Base-by-base conservation (phyloP, 108 stramenopile species). In the Fistulifera solaris region DNA sequence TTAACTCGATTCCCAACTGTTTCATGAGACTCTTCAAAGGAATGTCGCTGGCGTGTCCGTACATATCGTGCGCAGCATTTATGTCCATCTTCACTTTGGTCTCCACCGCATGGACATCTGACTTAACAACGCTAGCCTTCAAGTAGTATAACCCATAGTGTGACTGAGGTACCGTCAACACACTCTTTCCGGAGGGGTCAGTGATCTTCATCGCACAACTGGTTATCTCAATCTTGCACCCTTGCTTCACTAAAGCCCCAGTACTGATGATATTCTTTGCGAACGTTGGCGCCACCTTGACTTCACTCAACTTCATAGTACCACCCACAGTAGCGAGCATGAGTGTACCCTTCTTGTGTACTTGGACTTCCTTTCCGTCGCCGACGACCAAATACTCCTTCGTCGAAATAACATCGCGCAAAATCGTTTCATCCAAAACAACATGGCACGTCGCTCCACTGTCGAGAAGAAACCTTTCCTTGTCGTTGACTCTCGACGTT, bases 371-470 rank as follows among this genome's bases (percentile, higher is more conserved):
- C 31, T 35, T 35, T 35, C 31, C 31, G 31, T 35, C 31, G 17
- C 44, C 44, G 44, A 46, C 44, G 10, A 18, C 6, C 17, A 46
- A 21, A 8, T 10, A 3, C 5, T 21, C 19, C 3, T 10, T 10
- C 4, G 6, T 10, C 11, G 2, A 5, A n/a, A n/a, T n/a, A n/a
- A 21, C 19, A 5, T 46, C 6, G 5, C 21, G 44, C 21, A 46
- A 22, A 18, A 21, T 22, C 44, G 17, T 7, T 18, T 18, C 44
- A 46, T 22, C 21, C 2, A 21, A 3, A 18, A 18, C 21, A 22
- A 46, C 44, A 46, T 46, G 44, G 10, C 44, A 46, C 2, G 44
- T 46, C 17, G 44, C 44, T 46, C 44, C 44, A 18, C 17, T 21
- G 10, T 46, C 44, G 6, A 22, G 19, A 2, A 46, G 10, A 10